Percentiles rank a stretch among this genome's conserved stretches.
Evolutionary conservation across 1,139 yeast species (phyloP).

Genomic region (Pichia sp.): DNA sequence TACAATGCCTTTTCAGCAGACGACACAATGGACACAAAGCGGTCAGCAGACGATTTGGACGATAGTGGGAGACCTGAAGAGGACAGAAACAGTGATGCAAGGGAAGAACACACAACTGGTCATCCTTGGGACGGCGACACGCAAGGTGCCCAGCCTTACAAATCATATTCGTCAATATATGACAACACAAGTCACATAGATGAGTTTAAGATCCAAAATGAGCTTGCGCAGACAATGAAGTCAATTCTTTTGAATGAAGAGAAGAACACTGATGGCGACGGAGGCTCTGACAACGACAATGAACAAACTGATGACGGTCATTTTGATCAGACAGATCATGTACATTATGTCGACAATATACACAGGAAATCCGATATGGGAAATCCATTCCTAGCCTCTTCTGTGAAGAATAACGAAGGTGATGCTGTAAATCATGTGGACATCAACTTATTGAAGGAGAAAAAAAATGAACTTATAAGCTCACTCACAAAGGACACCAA

Average conservation of each 20-base stretch:
- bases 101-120: neutral
- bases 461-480: constrained; percentile 30
- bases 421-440: constrained; percentile 9
- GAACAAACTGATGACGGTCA: constrained; percentile 1
- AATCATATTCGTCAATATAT: neutral
- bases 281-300: constrained; percentile 1
- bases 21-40: neutral
- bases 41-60: neutral
- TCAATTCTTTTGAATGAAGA: constrained; percentile 18
- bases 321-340: constrained; percentile 8
- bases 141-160: neutral
- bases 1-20: constrained; percentile 16
- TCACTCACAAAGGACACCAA: constrained; percentile 27
- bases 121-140: neutral
- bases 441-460: constrained; percentile 27
- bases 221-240: constrained; percentile 29
- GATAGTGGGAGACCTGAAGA: neutral
- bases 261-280: neutral
- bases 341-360: constrained; percentile 13
- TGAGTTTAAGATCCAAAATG: constrained; percentile 24
- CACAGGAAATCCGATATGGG: constrained; percentile 14
- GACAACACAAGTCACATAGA: constrained; percentile 14
- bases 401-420: neutral
- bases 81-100: neutral
- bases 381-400: constrained; percentile 24